Percentiles rank a stretch among this genome's conserved stretches.
phyloP scores from a whole-genome alignment of 73 alveolate genomes.

The Uronychia binucleata region DNA sequence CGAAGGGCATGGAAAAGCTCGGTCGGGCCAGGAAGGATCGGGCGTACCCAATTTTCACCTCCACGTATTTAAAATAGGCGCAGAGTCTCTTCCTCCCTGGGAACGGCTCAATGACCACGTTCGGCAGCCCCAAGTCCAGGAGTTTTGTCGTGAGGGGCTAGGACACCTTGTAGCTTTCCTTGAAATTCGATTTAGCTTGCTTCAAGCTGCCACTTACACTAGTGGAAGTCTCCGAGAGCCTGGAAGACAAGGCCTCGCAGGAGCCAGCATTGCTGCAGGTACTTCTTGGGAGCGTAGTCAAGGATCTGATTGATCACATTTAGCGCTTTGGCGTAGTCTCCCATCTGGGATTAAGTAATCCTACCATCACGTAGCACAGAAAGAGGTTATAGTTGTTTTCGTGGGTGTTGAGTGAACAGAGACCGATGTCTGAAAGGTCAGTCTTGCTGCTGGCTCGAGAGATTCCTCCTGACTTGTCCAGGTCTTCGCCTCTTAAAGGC shows the following conservation, averaged over 20 bases:
- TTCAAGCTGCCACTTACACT: conserved; percentile 14
- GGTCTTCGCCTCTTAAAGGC: conserved; percentile 7
- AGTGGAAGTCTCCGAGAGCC: conserved; percentile 22
- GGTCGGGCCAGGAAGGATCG: conserved; percentile 32
- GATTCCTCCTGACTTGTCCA: not conserved
- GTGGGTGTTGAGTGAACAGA: conserved; percentile 59
- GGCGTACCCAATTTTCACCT: conserved; percentile 14
- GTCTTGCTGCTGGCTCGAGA: conserved; percentile 53
- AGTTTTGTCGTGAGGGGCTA: conserved; percentile 5
- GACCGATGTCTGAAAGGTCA: conserved; percentile 68
- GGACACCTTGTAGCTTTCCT: conserved; percentile 19
- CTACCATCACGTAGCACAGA: conserved; percentile 28
- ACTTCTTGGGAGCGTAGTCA: conserved; percentile 47
- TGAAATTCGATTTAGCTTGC: not conserved
- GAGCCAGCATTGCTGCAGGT: conserved; percentile 22
- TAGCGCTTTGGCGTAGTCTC: conserved; percentile 21
- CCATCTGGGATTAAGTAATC: not conserved
- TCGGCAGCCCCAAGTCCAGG: conserved; percentile 10
- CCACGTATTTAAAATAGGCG: conserved; percentile 28
- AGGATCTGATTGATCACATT: conserved; percentile 12
- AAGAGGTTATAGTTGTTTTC: conserved; percentile 45
- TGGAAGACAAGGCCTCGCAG: conserved; percentile 34
- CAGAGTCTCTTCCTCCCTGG: conserved; percentile 55
- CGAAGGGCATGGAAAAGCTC: conserved; percentile 63
- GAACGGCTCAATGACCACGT: conserved; percentile 48